Evolutionary conservation across 2,329 filamentous ascomycete species (phyloP), one percentile per base, ranked within the genome.

Genomic region (Cercospora citrullina): DNA sequence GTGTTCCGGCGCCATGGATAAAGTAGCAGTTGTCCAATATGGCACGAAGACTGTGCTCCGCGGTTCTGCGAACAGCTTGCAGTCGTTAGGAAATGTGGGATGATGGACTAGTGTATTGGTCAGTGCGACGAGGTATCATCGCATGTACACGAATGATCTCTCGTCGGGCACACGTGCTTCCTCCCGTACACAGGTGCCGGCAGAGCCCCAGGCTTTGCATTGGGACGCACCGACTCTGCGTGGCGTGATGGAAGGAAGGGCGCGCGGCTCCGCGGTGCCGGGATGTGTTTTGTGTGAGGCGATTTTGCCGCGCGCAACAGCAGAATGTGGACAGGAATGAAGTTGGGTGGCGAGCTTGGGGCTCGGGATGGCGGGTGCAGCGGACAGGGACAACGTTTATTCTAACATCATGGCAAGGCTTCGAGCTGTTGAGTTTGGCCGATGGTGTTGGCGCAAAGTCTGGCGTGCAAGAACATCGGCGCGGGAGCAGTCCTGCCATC

Each of bases 391-490:
- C 53, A n/a, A 57, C 23, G 53, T 57, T 57, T 57, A 57, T 30
- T 57, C 53, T 16, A 31, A 57, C 53, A 57, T 57, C 53, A 57
- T 30, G 53, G 53, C 53, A 51, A 48, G 42, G 18, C 42, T 48
- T 4, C 42, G 42, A 18, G 21, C 5, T 1, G 51, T 57, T 57
- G 23, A 30, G 51, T 57, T 26, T 14, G 51, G 21, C 51, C 14
- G 28, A 10, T 16, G 51, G 51, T 8, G 23, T 30, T 30, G 51
- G 51, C 51, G 51, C 28, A 18, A 57, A 57, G 9, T 57, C 28
- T 57, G 26, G 53, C 53, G 53, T 57, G 53, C 53, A 57, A 31
- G 28, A 57, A 57, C n/a, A 18, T 57, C 53, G 53, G 53, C 53
- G 16, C 28, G 28, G 33, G 33, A 5, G 12, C 30, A 31, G 30